Conservation (phyloP, 108 stramenopile species). For the Cyclotella choctawhatcheeana region DNA sequence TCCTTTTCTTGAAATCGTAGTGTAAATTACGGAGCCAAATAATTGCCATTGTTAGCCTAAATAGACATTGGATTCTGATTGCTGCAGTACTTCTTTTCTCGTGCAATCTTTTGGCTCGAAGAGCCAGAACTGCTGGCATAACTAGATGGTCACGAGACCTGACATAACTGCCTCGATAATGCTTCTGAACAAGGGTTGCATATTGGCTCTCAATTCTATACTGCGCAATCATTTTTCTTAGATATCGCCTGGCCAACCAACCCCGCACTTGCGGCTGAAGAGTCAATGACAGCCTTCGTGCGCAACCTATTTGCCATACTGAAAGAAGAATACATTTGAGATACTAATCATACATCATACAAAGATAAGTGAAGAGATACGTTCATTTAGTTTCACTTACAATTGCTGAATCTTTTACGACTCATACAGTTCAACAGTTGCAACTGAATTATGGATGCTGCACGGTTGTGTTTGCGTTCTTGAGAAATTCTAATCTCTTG, state of each 20-base stretch:
- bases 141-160: constrained; percentile 6
- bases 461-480: neutral
- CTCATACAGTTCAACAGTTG: constrained; percentile 8
- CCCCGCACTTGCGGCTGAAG: constrained; percentile 6
- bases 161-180: constrained; percentile 4
- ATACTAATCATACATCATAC: neutral
- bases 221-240: neutral
- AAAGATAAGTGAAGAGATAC: neutral
- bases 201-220: neutral
- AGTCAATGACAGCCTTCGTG: neutral
- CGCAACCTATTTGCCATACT: neutral
- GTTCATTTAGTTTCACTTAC: no score
- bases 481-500: neutral
- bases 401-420: neutral
- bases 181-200: neutral
- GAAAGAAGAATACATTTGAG: neutral
- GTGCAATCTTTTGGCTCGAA: constrained; percentile 3
- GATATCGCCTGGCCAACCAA: constrained; percentile 1
- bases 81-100: neutral
- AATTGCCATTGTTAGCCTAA: neutral
- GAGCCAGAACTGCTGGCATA: constrained; percentile 6
- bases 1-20: neutral
- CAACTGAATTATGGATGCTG: constrained; percentile 10
- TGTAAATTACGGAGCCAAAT: neutral
- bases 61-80: constrained; percentile 10